A percentile compares a stretch with the other conserved stretches of the same genome.
Evolutionary conservation across 192 early-diverging fungal species (phyloP).

Genomic region (Chytriomyces sp.): DNA sequence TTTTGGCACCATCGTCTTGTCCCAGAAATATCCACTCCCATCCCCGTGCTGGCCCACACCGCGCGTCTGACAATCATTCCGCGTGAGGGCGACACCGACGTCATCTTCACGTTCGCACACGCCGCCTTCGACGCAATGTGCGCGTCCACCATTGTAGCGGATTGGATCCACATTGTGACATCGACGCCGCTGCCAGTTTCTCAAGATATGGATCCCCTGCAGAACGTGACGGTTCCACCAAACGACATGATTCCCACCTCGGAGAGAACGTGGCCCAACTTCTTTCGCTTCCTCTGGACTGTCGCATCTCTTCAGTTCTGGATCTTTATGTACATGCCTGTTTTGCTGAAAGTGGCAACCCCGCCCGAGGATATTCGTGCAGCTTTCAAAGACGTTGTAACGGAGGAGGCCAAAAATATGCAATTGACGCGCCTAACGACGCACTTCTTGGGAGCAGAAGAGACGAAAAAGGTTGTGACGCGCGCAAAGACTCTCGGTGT

Average conservation of each 20-base stretch:
- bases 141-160: not conserved
- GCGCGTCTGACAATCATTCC: not conserved
- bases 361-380: not conserved
- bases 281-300: not conserved
- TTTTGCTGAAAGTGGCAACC: not conserved
- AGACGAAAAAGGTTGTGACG: constrained; percentile 1
- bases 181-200: not conserved
- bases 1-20: no score
- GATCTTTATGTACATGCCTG: not conserved
- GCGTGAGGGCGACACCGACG: not conserved
- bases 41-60: not conserved
- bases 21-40: constrained; percentile 16
- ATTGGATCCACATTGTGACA: not conserved
- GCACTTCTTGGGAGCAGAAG: not conserved
- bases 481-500: constrained; percentile 1
- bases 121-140: constrained; percentile 8
- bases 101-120: constrained; percentile 21
- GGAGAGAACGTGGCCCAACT: constrained; percentile 8
- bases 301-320: no score
- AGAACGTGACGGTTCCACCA: not conserved
- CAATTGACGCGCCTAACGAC: constrained; percentile 3
- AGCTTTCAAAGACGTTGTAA: not conserved
- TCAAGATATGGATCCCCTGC: not conserved
- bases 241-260: constrained; percentile 6
- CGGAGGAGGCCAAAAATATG: not conserved